Evolutionary conservation across 495 filamentous ascomycete genomes (phyloP), one percentile per base, ranked within the genome.

Genomic region (Aspergillus funiculosus): DNA sequence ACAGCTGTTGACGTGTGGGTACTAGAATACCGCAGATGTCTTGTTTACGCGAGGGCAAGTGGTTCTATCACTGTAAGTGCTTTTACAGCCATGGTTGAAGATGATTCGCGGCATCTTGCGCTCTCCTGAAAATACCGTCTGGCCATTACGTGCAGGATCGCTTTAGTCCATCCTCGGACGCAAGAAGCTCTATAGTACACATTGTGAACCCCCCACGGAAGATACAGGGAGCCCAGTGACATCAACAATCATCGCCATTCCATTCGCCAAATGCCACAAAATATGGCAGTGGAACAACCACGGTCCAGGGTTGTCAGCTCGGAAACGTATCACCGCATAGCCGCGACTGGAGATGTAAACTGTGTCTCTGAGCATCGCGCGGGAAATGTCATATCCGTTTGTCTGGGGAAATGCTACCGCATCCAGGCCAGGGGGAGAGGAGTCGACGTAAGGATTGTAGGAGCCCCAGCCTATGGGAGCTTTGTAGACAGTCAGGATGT

Each of bases 231-330:
- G n/a, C n/a, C n/a, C n/a, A n/a, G n/a, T n/a, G n/a, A 60, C 53
- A 57, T 66, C 60, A 21, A 70, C 48, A 8, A 70, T 18, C 66
- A 73, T 71, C 5, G 67, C 66, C 56, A 76, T 65, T 15, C 74
- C 74, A 40, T 62, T 68, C 2, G 63, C 66, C 41, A 68, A 66
- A 57, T 86, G 82, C 80, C 81, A 86, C 48, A 82, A 68, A 35
- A 86, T 77, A 58, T 86, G 82, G 52, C 82, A 86, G 69, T 77
- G 74, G 48, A 73, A 69, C 5, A 71, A 36, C 75, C 75, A 78
- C 1, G 72, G 58, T 45, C 81, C 82, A 0, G 81, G 81, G 38
- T 86, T 86, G 51, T 83, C 76, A 0, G 81, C 80, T 24, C 68
- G 67, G 66, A 87, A 85, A 0, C 84, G 67, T 2, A 86, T 50